Conservation (phyloP, 495 filamentous ascomycete species). For the Penicillium lagena region DNA sequence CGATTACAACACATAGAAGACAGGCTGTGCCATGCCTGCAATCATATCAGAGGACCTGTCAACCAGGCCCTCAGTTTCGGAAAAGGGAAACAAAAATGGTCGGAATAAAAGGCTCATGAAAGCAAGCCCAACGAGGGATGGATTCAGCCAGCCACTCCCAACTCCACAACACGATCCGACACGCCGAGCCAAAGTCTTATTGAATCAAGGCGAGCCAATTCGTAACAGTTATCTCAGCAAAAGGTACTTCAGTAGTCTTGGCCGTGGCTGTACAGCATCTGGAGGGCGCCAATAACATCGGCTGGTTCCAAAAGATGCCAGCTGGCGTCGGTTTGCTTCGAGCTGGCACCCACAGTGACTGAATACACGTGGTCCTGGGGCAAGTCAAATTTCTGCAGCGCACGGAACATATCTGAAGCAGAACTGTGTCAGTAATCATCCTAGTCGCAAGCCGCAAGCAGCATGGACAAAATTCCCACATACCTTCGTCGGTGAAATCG, state of each 20-base stretch:
- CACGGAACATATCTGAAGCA: conserved; percentile 59
- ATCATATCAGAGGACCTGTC: too few relatives aligned
- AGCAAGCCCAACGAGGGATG: too few relatives aligned
- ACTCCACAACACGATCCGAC: too few relatives aligned
- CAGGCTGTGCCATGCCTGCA: neutral
- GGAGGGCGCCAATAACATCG: conserved; percentile 77
- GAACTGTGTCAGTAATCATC: neutral
- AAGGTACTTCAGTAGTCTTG: conserved; percentile 21
- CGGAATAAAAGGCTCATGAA: too few relatives aligned
- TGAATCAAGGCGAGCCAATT: too few relatives aligned
- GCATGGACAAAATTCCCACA: conserved; percentile 9
- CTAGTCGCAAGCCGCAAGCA: conserved; percentile 1
- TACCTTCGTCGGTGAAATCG: conserved; percentile 96
- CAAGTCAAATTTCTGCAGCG: conserved; percentile 51
- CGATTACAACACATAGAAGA: conserved; percentile 1
- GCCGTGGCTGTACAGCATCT: conserved; percentile 52
- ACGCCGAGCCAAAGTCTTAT: too few relatives aligned
- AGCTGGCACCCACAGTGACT: conserved; percentile 79
- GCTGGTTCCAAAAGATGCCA: conserved; percentile 83
- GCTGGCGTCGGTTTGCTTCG: conserved; percentile 77
- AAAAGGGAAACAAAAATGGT: neutral
- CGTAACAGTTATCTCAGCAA: neutral
- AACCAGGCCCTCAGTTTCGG: too few relatives aligned
- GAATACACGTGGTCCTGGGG: conserved; percentile 66
- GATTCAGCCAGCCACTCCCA: too few relatives aligned